phyloP scores from a whole-genome alignment of 2,329 filamentous ascomycete genomes.

The Fusarium sp. region DNA sequence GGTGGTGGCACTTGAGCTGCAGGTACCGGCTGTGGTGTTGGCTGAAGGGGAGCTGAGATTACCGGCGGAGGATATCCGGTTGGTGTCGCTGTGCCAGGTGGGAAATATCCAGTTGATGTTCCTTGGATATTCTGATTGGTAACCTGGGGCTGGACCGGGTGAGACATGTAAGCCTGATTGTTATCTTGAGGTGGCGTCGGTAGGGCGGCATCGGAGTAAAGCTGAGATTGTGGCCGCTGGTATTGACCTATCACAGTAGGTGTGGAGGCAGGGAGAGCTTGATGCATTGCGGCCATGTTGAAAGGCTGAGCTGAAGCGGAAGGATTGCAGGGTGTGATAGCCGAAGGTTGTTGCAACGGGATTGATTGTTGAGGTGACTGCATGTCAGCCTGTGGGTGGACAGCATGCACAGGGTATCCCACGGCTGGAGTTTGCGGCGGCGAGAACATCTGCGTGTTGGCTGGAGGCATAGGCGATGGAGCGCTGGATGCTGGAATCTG shows the following conservation, averaged over 20 bases:
- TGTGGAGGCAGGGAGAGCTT: conserved; percentile 25
- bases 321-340: not conserved
- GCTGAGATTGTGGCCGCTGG: not conserved
- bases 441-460: conserved; percentile 1
- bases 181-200: not conserved
- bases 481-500: not conserved
- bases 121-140: not conserved
- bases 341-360: not conserved
- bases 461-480: not conserved
- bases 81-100: not conserved
- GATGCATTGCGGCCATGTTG: conserved; percentile 29
- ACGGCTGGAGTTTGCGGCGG: conserved; percentile 7
- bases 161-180: not conserved
- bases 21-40: not conserved
- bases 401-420: not conserved
- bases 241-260: not conserved
- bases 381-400: not conserved
- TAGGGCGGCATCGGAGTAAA: not conserved
- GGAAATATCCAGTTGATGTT: conserved; percentile 15
- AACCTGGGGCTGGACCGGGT: not conserved
- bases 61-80: conserved; percentile 6
- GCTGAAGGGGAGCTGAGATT: not conserved
- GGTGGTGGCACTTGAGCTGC: not conserved
- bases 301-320: conserved; percentile 5
- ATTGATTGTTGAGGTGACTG: not conserved